Evolutionary conservation across 768 basidiomycete genomes (phyloP), one percentile per base, ranked within the genome.

Genomic region (Termitomyces sp.): DNA sequence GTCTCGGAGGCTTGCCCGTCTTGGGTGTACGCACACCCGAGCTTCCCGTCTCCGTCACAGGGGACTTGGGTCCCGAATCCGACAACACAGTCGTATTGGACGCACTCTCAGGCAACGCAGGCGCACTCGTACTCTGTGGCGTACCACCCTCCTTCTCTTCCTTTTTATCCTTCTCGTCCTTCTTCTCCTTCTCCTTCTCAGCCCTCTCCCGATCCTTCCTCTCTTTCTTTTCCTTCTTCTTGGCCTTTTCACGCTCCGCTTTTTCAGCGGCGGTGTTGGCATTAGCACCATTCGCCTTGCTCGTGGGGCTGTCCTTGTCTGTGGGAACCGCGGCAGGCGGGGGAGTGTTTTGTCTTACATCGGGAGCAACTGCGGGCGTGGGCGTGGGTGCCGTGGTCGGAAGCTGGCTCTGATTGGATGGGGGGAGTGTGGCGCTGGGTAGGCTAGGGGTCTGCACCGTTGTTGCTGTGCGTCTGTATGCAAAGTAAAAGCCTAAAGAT

Each of bases 401-500:
- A 56, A 59, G 56, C 18, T 68, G 62, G 56, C 31, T 59, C 51
- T 16, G 54, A 63, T 43, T 73, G 67, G 27, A 70, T 64, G 15
- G 59, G 5, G 75, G 83, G 18, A 86, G 73, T 5, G 79, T 70
- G 13, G 83, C 78, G 1, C 77, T 75, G 6, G 77, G 68, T 6
- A 86, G 81, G 62, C 74, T 82, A 4, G 88, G 85, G 0, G 86
- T 88, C 18, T 81, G 77, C 10, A 76, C 70, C 23, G 76, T 70
- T 20, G 84, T 82, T 31, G 86, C 81, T 5, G 84, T 84, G 52
- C 89, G 86, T 56, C 94, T 86, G 69, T 96, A 96, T 2, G 91
- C 91, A 61, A 94, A 99, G 73, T 98, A 97, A 78, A 98, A 95
- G 32, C 95, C 94, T 94, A 47, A n/a, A n/a, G 6, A 36, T 45